Conservation (phyloP, 108 stramenopile species). For the Aurantiochytrium sp. region DNA sequence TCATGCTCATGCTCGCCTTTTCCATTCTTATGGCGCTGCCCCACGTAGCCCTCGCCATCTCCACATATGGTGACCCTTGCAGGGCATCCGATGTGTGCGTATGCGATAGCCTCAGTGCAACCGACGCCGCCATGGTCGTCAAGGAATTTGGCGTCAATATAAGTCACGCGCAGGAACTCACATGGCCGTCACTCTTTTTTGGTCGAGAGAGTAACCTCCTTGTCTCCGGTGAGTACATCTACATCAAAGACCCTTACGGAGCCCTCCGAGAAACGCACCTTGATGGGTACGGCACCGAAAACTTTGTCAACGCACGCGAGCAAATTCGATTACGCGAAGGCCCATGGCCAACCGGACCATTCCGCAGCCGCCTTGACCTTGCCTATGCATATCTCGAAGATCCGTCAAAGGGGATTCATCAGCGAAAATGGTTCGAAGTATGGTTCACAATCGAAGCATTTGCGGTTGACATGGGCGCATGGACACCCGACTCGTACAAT, state of each 20-base stretch:
- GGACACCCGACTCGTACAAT: neutral
- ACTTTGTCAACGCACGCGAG: neutral
- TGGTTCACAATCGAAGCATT: neutral
- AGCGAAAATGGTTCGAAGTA: neutral
- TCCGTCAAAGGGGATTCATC: neutral
- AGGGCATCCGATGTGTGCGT: neutral
- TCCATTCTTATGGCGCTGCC: neutral
- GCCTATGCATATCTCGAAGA: neutral
- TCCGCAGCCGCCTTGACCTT: neutral
- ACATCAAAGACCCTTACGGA: neutral
- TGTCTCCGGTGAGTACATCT: neutral
- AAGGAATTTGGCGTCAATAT: neutral
- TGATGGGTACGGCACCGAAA: neutral
- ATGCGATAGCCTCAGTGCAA: neutral
- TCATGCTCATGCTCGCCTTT: neutral
- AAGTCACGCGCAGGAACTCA: neutral
- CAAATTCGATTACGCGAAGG: neutral
- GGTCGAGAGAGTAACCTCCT: neutral
- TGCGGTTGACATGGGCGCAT: neutral
- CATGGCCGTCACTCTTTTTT: neutral
- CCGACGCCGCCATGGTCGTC: neutral
- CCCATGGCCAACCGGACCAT: neutral
- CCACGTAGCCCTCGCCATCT: neutral
- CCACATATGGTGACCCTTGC: neutral
- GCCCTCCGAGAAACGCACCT: neutral